Evolutionary conservation across 176 grass and related monocot genomes (phyloP).

Genomic region (Musa itinerans): DNA sequence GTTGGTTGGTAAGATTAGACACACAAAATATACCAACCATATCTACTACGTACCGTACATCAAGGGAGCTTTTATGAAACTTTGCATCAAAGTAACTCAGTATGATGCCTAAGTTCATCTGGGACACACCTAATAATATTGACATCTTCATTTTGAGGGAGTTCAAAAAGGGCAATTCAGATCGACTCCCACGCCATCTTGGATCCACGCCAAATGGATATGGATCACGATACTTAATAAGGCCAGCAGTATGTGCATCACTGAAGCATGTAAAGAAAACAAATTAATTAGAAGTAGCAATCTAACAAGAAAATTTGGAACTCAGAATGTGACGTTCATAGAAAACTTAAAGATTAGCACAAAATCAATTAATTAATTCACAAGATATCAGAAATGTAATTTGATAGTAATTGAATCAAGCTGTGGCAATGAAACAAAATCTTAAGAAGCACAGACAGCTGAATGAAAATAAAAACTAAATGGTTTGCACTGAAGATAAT

Average conservation of each 20-base stretch:
- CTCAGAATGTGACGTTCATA: background rate
- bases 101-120: slow-evolving; percentile 93
- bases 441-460: background rate
- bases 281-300: background rate
- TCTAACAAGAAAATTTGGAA: background rate
- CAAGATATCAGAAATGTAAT: background rate
- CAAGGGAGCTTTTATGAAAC: slow-evolving; percentile 81
- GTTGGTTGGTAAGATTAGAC: background rate
- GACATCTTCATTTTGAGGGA: slow-evolving; percentile 99
- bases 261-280: slow-evolving; percentile 27
- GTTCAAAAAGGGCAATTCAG: slow-evolving; percentile 97
- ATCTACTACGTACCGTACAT: slow-evolving; percentile 58
- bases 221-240: slow-evolving; percentile 78
- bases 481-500: background rate
- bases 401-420: background rate
- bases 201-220: slow-evolving; percentile 99
- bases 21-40: slow-evolving; percentile 16
- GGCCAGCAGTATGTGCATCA: slow-evolving; percentile 65
- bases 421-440: background rate
- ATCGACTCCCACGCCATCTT: slow-evolving; percentile 88
- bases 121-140: slow-evolving; percentile 81
- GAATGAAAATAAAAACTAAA: background rate
- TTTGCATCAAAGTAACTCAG: slow-evolving; percentile 97
- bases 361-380: background rate
- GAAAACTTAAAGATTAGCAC: background rate